A percentile compares a stretch with the other conserved stretches of the same genome.
Conservation (phyloP, 306 rosid genomes). For the Morella rubra region DNA sequence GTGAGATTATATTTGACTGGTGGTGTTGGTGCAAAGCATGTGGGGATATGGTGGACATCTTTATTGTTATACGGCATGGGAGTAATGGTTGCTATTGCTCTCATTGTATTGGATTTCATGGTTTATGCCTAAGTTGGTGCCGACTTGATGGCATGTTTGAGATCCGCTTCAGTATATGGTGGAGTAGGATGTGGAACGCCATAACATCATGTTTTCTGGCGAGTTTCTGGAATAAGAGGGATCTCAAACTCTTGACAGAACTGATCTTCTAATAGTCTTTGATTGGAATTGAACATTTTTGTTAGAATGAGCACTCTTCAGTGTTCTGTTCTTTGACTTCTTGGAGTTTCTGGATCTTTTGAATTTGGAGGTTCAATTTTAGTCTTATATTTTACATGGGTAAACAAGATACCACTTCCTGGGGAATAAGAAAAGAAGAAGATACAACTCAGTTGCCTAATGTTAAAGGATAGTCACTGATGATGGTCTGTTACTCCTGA, state of each 20-base stretch:
- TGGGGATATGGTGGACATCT: neutral
- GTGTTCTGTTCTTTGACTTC: neutral
- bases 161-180: neutral
- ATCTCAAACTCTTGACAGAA: neutral
- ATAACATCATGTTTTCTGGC: neutral
- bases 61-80: neutral
- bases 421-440: too few species aligned
- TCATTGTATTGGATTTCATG: neutral
- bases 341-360: neutral
- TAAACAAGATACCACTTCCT: too few species aligned
- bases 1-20: neutral
- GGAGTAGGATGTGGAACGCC: neutral
- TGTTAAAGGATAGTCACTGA: too few species aligned
- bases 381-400: too few species aligned
- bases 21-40: neutral
- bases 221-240: neutral
- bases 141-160: neutral
- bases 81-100: neutral
- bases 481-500: too few species aligned
- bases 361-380: too few species aligned
- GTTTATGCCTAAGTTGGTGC: neutral
- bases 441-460: too few species aligned
- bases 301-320: neutral
- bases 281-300: neutral
- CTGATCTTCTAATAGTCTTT: neutral